phyloP scores from a whole-genome alignment of 129 eudicot species.

The Flaveria linearis region DNA sequence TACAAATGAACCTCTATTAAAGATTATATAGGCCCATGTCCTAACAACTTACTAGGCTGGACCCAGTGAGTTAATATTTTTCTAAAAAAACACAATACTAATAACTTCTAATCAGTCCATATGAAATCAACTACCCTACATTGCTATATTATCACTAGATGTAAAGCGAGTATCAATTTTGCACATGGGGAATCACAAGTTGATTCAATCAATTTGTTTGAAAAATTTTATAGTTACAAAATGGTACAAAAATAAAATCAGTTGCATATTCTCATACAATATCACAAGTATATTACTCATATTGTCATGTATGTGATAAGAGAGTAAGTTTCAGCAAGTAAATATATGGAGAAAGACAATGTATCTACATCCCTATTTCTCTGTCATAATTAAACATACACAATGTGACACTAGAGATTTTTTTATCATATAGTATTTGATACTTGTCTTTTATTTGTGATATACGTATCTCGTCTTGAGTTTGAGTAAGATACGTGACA shows the following conservation, averaged over 20 bases:
- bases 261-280: conserved; percentile 16
- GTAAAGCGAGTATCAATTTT: conserved; percentile 21
- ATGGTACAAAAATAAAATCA: conserved; percentile 1
- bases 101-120: conserved; percentile 12
- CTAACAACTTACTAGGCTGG: conserved; percentile 23
- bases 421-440: not conserved
- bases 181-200: conserved; percentile 37
- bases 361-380: not conserved
- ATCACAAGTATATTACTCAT: conserved; percentile 13
- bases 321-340: conserved; percentile 11
- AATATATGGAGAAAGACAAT: not conserved
- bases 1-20: conserved; percentile 16
- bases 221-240: conserved; percentile 17
- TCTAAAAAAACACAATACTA: conserved; percentile 21
- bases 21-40: conserved; percentile 3
- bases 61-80: conserved; percentile 19
- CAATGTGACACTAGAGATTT: not conserved
- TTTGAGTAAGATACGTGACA: not conserved
- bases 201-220: conserved; percentile 27
- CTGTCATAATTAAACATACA: conserved; percentile 18
- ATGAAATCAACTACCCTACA: conserved; percentile 9
- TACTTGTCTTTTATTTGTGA: not conserved
- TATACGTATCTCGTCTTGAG: not conserved
- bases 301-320: conserved; percentile 23
- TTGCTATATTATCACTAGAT: not conserved